Percentiles rank a stretch among this genome's conserved stretches.
phyloP scores from a whole-genome alignment of 2,329 filamentous ascomycete species.

The Torrubiella hemipterigena region DNA sequence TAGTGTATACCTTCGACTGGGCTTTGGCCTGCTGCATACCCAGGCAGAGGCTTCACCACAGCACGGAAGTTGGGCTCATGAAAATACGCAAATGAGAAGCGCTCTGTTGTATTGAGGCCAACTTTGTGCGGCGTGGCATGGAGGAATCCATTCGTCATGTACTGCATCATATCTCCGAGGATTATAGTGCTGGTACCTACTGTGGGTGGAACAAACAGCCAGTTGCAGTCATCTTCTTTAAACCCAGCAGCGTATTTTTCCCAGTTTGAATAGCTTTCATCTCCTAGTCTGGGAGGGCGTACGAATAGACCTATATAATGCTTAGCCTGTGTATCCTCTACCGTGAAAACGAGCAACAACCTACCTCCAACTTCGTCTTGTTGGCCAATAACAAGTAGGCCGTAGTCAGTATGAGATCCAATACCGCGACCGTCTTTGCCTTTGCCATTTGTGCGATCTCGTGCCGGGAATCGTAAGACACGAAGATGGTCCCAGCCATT shows the following conservation, averaged over 20 bases:
- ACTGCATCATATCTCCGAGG: constrained; percentile 38
- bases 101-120: constrained; percentile 32
- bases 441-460: constrained; percentile 29
- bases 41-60: constrained; percentile 27
- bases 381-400: constrained; percentile 35
- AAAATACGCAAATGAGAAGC: constrained; percentile 38
- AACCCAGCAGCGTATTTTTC: constrained; percentile 28
- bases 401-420: constrained; percentile 39
- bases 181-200: constrained; percentile 1
- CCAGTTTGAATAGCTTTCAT: constrained; percentile 33
- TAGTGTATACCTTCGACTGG: constrained; percentile 31
- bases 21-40: constrained; percentile 19
- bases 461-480: constrained; percentile 24
- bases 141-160: constrained; percentile 31
- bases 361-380: constrained; percentile 36
- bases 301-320: constrained; percentile 27
- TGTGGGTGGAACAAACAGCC: constrained; percentile 34
- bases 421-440: constrained; percentile 36
- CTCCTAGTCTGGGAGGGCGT: constrained; percentile 26
- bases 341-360: constrained; percentile 1
- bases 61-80: constrained; percentile 37
- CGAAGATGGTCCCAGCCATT: constrained; percentile 42
- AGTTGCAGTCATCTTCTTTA: constrained; percentile 29
- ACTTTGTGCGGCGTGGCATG: constrained; percentile 38
- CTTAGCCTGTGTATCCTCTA: neutral